Conservation (phyloP, 208 protist genomes). For the Crithidia sp. region DNA sequence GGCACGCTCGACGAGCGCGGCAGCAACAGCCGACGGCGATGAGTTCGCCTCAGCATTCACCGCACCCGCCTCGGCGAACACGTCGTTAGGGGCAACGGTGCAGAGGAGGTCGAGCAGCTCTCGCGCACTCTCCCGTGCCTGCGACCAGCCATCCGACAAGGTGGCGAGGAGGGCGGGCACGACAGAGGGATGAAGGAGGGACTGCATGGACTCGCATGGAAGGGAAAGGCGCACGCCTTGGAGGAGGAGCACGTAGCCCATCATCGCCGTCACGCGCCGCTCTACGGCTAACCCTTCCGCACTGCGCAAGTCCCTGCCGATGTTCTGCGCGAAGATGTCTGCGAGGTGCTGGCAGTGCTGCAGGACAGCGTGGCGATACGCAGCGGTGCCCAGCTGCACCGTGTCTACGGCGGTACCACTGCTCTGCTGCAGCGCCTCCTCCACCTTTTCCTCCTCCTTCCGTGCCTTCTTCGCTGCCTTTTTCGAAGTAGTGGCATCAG, state of each 20-base stretch:
- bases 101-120: conserved; percentile 60
- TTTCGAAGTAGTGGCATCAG: neutral
- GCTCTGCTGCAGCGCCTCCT: neutral
- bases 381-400: conserved; percentile 25
- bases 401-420: neutral
- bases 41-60: neutral
- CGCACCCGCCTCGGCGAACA: conserved; percentile 32
- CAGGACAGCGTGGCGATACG: conserved; percentile 33
- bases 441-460: conserved; percentile 3
- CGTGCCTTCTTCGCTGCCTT: neutral
- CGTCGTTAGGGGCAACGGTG: conserved; percentile 32
- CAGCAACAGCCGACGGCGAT: too few relatives aligned
- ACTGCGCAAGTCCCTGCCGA: conserved; percentile 40
- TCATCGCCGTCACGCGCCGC: conserved; percentile 67
- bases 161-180: conserved; percentile 56
- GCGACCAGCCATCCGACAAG: conserved; percentile 79
- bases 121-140: conserved; percentile 51
- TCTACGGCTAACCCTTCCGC: conserved; percentile 53
- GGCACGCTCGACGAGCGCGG: neutral
- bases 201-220: neutral
- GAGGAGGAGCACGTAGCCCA: conserved; percentile 50
- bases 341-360: conserved; percentile 49
- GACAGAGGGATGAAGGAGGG: conserved; percentile 37
- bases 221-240: conserved; percentile 7
- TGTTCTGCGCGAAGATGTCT: conserved; percentile 52